Conservation (phyloP, 192 early-diverging fungal species). For the Geranomyces variabilis region DNA sequence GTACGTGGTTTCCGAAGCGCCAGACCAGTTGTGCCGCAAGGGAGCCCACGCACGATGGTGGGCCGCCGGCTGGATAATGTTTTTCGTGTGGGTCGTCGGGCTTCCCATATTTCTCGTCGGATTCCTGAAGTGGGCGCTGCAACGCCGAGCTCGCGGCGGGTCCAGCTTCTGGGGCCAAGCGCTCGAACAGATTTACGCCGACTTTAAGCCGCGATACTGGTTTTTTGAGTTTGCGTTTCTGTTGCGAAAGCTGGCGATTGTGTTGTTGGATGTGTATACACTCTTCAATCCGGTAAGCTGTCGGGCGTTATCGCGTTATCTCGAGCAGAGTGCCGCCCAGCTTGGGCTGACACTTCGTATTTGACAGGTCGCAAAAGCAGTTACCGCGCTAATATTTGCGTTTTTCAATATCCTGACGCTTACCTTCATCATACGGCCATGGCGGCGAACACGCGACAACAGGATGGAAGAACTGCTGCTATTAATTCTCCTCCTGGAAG, state of each 20-base stretch:
- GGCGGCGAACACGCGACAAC: constrained; percentile 24
- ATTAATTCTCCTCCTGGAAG: constrained; percentile 20
- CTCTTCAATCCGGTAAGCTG: constrained; percentile 24
- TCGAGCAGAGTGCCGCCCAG: neutral
- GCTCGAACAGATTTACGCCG: constrained; percentile 27
- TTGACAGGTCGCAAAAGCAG: constrained; percentile 14
- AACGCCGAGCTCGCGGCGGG: constrained; percentile 12
- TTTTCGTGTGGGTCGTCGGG: constrained; percentile 24
- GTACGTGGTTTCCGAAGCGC: constrained; percentile 22
- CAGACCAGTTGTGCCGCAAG: constrained; percentile 22
- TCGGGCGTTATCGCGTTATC: neutral
- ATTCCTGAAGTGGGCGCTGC: constrained; percentile 26
- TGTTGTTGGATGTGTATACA: constrained; percentile 24
- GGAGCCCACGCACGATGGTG: constrained; percentile 23
- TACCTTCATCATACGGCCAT: constrained; percentile 21
- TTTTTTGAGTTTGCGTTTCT: constrained; percentile 30
- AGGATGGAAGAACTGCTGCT: constrained; percentile 22
- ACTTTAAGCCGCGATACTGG: constrained; percentile 27
- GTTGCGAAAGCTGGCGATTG: constrained; percentile 17
- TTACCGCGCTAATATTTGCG: constrained; percentile 19
- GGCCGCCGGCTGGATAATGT: constrained; percentile 11
- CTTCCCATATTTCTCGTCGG: constrained; percentile 17
- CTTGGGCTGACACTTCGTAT: neutral
- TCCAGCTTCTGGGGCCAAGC: constrained; percentile 21
- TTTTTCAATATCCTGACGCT: constrained; percentile 12